phyloP scores from a whole-genome alignment of 2,329 filamentous ascomycete species.

The Pestalotiopsis sp. region DNA sequence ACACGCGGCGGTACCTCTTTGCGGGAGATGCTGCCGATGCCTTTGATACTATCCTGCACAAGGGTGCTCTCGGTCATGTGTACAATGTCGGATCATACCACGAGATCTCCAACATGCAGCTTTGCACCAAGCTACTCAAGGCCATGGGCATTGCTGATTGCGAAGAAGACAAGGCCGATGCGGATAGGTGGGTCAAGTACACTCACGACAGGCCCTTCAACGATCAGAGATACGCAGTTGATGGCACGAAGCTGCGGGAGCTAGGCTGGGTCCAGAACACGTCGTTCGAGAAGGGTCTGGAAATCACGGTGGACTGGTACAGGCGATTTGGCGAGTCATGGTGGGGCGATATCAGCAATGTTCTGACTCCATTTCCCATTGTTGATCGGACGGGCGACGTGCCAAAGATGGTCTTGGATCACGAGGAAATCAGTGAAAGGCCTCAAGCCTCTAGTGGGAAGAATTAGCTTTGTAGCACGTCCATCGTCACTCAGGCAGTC shows the following conservation, averaged over 20 bases:
- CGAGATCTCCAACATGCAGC: slow-evolving; percentile 73
- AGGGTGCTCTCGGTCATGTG: slow-evolving; percentile 71
- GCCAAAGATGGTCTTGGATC: no score
- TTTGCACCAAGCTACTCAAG: slow-evolving; percentile 68
- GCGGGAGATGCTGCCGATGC: slow-evolving; percentile 80
- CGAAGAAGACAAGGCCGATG: slow-evolving; percentile 45
- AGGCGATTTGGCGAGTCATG: slow-evolving; percentile 64
- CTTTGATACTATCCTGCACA: slow-evolving; percentile 83
- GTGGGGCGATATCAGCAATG: slow-evolving; percentile 74
- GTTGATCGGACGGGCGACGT: slow-evolving; percentile 42
- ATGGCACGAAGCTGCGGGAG: slow-evolving; percentile 66
- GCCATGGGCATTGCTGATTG: slow-evolving; percentile 60
- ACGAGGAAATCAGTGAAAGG: no score
- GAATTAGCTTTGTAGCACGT: no score
- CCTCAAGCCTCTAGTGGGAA: no score
- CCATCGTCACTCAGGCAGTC: no score
- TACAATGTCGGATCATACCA: slow-evolving; percentile 83
- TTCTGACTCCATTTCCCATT: slow-evolving; percentile 70
- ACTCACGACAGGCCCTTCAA: slow-evolving; percentile 80
- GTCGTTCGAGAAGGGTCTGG: slow-evolving; percentile 64
- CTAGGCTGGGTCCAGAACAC: slow-evolving; percentile 74
- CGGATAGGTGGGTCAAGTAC: slow-evolving; percentile 70
- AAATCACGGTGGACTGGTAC: slow-evolving; percentile 72
- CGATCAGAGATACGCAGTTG: slow-evolving; percentile 72
- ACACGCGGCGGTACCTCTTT: slow-evolving; percentile 76